Percentiles rank a stretch among this genome's conserved stretches.
Evolutionary conservation across 169 alveolate genomes (phyloP).

Genomic region (Theileria orientalis): DNA sequence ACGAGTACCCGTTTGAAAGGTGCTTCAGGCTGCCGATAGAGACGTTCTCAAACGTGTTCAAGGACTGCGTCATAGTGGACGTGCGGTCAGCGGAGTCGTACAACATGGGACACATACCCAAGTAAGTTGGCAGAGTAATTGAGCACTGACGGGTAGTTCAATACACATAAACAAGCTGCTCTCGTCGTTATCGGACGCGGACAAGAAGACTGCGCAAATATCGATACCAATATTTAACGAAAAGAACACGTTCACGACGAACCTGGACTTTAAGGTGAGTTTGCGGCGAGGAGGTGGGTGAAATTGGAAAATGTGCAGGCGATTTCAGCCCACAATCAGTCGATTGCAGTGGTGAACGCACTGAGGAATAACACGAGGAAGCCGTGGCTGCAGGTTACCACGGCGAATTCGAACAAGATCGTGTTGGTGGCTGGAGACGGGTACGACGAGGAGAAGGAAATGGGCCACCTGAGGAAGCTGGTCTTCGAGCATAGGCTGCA

Average conservation of each 20-base stretch:
- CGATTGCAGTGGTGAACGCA: not conserved
- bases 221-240: not conserved
- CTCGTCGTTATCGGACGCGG: constrained; percentile 14
- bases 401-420: constrained; percentile 7
- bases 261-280: not conserved
- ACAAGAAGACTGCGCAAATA: not conserved
- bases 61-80: constrained; percentile 39
- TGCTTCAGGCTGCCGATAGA: constrained; percentile 46
- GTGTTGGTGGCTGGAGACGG: constrained; percentile 62
- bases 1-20: constrained; percentile 34
- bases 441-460: constrained; percentile 29
- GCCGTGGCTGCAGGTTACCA: constrained; percentile 30
- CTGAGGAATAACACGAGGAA: not conserved
- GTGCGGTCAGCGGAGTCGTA: constrained; percentile 49
- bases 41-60: constrained; percentile 20
- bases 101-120: constrained; percentile 51
- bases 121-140: not conserved
- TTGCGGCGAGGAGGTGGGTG: not conserved
- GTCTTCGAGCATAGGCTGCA: constrained; percentile 30
- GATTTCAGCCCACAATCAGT: constrained; percentile 17
- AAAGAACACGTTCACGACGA: constrained; percentile 5
- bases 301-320: not conserved
- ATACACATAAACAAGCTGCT: constrained; percentile 31
- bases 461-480: constrained; percentile 23
- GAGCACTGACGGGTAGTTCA: constrained; percentile 18